Evolutionary conservation across 2,329 filamentous ascomycete genomes (phyloP).

Genomic region (Fusarium neocosmosporiellum): DNA sequence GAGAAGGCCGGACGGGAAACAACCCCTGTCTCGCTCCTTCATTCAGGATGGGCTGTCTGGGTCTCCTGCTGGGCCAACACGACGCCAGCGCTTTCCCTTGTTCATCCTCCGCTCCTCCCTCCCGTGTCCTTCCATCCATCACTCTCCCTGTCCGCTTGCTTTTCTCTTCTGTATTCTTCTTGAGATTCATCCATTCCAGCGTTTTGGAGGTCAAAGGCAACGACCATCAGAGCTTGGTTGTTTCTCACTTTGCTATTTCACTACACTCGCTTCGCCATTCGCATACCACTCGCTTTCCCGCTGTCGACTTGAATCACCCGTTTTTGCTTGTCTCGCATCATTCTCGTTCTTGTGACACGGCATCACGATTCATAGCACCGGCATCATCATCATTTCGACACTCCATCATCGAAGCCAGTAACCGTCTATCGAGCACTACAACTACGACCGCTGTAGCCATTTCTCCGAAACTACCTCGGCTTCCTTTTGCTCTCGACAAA

Average conservation of each 20-base stretch:
- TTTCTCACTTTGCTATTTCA: slow-evolving; percentile 30
- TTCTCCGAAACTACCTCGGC: neutral
- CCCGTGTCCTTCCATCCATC: slow-evolving; percentile 22
- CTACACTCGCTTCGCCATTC: slow-evolving; percentile 27
- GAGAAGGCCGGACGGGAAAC: neutral
- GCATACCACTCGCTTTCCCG: slow-evolving; percentile 5
- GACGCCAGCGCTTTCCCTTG: slow-evolving; percentile 37
- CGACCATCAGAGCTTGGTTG: slow-evolving; percentile 18
- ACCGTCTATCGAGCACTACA: neutral
- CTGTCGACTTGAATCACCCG: slow-evolving; percentile 12
- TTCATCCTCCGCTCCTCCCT: slow-evolving; percentile 24
- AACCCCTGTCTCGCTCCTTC: slow-evolving; percentile 23
- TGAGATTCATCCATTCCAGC: slow-evolving; percentile 20
- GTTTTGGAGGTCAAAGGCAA: slow-evolving; percentile 15
- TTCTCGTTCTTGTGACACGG: neutral
- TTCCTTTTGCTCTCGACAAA: slow-evolving; percentile 6
- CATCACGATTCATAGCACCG: slow-evolving; percentile 1
- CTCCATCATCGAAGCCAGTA: slow-evolving; percentile 4
- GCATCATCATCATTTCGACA: slow-evolving; percentile 8
- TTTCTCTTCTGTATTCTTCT: slow-evolving; percentile 13
- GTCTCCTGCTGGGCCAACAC: slow-evolving; percentile 37
- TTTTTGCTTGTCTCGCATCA: slow-evolving; percentile 19
- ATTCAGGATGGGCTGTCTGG: neutral
- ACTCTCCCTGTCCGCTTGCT: neutral
- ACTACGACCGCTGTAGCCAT: neutral